These are phyloP conservation scores for Aspergillus ostianus DNA, from an alignment of 495 filamentous ascomycete species.

Conservation along the genomic window DNA sequence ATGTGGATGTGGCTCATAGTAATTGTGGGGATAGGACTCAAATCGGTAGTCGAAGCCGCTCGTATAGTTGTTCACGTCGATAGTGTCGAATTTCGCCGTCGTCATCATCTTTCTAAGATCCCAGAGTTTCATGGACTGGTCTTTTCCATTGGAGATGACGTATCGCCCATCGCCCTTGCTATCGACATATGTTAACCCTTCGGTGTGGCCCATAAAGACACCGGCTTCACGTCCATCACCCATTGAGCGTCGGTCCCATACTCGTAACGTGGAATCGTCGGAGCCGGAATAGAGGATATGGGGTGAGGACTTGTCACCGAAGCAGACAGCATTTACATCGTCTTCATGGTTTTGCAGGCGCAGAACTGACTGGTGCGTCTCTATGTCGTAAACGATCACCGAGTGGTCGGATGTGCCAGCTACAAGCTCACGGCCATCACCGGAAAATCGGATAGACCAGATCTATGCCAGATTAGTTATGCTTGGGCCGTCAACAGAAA, in stretches of 20 bases:
- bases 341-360: constrained; percentile 74
- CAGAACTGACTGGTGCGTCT: constrained; percentile 69
- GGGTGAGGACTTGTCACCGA: constrained; percentile 82
- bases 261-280: constrained; percentile 69
- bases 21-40: constrained; percentile 62
- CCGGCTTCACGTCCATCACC: constrained; percentile 84
- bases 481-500: constrained; percentile 8
- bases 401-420: constrained; percentile 77
- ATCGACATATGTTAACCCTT: constrained; percentile 93
- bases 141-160: constrained; percentile 90
- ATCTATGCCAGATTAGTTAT: constrained; percentile 51
- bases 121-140: constrained; percentile 98
- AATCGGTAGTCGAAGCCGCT: constrained; percentile 87
- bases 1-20: constrained; percentile 73
- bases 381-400: constrained; percentile 93
- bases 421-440: constrained; percentile 87
- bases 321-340: constrained; percentile 97
- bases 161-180: constrained; percentile 96
- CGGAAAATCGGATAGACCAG: constrained; percentile 90
- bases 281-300: constrained; percentile 97
- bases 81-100: constrained; percentile 57
- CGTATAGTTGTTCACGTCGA: constrained; percentile 54
- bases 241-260: constrained; percentile 94
- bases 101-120: constrained; percentile 84
- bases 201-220: constrained; percentile 89